A percentile compares a stretch with the other conserved stretches of the same genome.
Evolutionary conservation across 768 basidiomycete species (phyloP).

Genomic region (Crepidotus variabilis): DNA sequence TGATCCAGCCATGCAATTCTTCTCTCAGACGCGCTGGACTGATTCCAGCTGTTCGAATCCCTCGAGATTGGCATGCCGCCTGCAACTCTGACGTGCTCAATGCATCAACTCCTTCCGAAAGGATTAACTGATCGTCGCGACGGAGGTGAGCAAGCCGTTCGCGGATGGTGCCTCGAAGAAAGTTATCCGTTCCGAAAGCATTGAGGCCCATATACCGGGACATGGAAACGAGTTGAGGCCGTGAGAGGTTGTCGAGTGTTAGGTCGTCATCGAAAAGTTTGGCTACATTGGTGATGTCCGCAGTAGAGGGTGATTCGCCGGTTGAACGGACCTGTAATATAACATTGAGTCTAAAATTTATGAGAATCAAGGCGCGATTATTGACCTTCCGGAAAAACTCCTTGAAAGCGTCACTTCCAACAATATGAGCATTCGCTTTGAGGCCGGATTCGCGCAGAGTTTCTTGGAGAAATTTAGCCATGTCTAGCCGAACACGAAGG

Average conservation of each 20-base stretch:
- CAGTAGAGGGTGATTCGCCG: constrained; percentile 85
- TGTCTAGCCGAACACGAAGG: constrained; percentile 90
- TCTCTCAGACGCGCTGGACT: constrained; percentile 87
- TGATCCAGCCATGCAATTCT: constrained; percentile 90
- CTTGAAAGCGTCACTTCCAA: constrained; percentile 94
- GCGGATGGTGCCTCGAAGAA: constrained; percentile 88
- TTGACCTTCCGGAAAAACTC: constrained; percentile 97
- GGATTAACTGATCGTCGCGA: constrained; percentile 91
- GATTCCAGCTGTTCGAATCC: constrained; percentile 84
- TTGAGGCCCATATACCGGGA: constrained; percentile 97
- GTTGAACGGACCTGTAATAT: constrained; percentile 76
- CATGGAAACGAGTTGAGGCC: constrained; percentile 98
- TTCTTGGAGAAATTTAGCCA: constrained; percentile 99
- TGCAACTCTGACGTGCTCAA: constrained; percentile 91
- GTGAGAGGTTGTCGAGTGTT: constrained; percentile 94
- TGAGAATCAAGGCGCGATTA: background rate
- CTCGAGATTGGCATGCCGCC: constrained; percentile 89
- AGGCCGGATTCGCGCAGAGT: constrained; percentile 92
- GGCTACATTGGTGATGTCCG: constrained; percentile 91
- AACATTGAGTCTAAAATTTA: background rate
- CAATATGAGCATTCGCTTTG: constrained; percentile 89
- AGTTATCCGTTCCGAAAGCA: constrained; percentile 98
- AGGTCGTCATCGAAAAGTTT: constrained; percentile 97
- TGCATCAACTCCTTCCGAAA: constrained; percentile 84
- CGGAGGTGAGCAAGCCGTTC: constrained; percentile 78